Evolutionary conservation across 139 green algal species (phyloP).

Genomic region (Parachlorella kessleri): DNA sequence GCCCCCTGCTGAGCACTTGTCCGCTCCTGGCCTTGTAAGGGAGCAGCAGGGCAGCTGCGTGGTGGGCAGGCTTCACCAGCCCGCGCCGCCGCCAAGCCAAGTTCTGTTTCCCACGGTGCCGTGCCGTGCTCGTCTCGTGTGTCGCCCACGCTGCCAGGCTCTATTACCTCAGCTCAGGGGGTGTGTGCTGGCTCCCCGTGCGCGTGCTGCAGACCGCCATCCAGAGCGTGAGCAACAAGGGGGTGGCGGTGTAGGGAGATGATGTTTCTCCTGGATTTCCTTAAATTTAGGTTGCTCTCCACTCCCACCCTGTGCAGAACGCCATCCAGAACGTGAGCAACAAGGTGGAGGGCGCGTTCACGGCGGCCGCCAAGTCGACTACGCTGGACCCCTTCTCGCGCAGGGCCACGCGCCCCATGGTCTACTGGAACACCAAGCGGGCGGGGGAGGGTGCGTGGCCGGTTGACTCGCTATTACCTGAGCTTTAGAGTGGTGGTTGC

Average conservation of each 20-base stretch:
- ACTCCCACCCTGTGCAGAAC: conserved; percentile 10
- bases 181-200: no score
- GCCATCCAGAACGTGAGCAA: conserved; percentile 44
- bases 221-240: conserved; percentile 37
- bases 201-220: conserved; percentile 45
- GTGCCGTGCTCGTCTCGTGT: no score
- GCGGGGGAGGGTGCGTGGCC: not conserved
- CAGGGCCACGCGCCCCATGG: conserved; percentile 21
- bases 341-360: conserved; percentile 20
- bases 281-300: no score
- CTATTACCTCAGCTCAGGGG: no score
- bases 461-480: not conserved
- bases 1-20: no score
- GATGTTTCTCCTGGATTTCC: no score
- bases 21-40: no score
- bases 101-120: no score
- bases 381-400: conserved; percentile 52
- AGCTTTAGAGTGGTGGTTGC: not conserved
- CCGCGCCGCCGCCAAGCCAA: no score
- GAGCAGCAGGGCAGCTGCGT: no score
- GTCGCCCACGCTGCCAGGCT: no score
- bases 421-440: conserved; percentile 45
- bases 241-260: conserved; percentile 17
- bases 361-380: not conserved
- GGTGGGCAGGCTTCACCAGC: no score